Evolutionary conservation across 2,329 filamentous ascomycete species (phyloP), one percentile per base, ranked within the genome.

Genomic region (Dothidotthia symphoricarpi): DNA sequence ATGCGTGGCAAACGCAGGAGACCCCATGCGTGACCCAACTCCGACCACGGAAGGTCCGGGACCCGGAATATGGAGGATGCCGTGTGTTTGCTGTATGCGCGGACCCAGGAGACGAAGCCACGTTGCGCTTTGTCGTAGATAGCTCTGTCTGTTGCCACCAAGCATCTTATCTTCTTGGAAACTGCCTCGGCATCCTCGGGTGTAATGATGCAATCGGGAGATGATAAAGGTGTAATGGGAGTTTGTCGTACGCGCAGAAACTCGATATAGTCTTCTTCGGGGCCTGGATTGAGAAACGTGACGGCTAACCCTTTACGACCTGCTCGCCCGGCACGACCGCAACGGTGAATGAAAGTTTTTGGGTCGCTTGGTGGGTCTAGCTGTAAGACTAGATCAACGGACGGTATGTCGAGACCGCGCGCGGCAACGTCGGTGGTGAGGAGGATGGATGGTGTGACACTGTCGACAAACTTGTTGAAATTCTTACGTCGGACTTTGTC

Each of bases 391-490:
- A 96, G 76, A 61, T 96, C 91, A 26, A 96, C 89, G 39, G 89
- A 82, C 0, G 90, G 89, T 37, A 96, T 93, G 63, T 97, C 91
- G 4, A 97, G 77, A 11, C 91, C 91, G 43, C 91, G 81, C 3
- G 91, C 88, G 2, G 91, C 88, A 16, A 97, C 82, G 62, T 97
- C 91, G 13, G 93, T 97, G 6, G 91, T 97, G 6, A 98, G 74
- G 9, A 98, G 80, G 24, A 98, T 77, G 1, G 85, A 83, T 0
- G 90, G 86, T 0, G 80, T 80, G 1, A 85, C 78, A 1, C 87
- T 81, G 39, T 82, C 83, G 15, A 86, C 73, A 61, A 96, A 97
- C 41, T 80, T 82, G 47, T 78, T 77, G 53, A 95, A 94, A 63
- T 95, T 96, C 70, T 86, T 90, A 47, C 88, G 81, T 40, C 93